Base-by-base conservation (phyloP, 2,329 filamentous ascomycete species). In the Fusarium musae region DNA sequence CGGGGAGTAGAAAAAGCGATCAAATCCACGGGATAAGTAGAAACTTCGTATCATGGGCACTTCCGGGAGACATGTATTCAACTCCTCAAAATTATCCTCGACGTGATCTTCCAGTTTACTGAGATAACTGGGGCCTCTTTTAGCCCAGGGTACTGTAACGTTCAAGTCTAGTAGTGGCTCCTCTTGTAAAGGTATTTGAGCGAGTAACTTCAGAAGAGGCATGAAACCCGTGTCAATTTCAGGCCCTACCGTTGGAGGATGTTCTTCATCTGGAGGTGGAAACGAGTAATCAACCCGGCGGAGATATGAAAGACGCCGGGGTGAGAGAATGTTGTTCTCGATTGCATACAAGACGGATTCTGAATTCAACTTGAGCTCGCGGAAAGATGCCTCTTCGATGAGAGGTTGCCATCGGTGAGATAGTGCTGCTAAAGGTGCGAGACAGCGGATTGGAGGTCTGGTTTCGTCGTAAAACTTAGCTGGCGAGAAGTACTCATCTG, bases 1-100 rank as follows among this genome's bases (percentile, higher is more conserved):
- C 3, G 70, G 37, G 2, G 47, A 42, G 17, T 37, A 59, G 30
- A 23, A 44, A 56, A 60, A 15, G 23, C 21, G 15, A 28, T 15
- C 2, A 17, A 9, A 16, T 3, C 1, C 1, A 2, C 9, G 12
- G 15, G 2, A 2, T 2, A 44, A 3, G 17, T 9, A 7, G 17
- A 37, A 17, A 44, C 26, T 13, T 7, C 15, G 17, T 28, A 67
- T 28, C 61, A 58, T 42, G 1, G 61, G 66, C 3, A 73, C 5
- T 26, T 70, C 46, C 1, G 62, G 58, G 16, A 73, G 32, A 42
- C n/a, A 6, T 9, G 26, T 4, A 2, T 32, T 28, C 11, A 44
- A 5, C 15, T 19, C 21, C 15, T 32, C 10, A 12, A 36, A 26
- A 16, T n/a, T 12, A 30, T 46, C n/a, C 19, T 58, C 19, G 11